These are phyloP conservation scores for Camellia lanceoleosa DNA, from an alignment of 148 eudicot genomes.

Conservation along the genomic window DNA sequence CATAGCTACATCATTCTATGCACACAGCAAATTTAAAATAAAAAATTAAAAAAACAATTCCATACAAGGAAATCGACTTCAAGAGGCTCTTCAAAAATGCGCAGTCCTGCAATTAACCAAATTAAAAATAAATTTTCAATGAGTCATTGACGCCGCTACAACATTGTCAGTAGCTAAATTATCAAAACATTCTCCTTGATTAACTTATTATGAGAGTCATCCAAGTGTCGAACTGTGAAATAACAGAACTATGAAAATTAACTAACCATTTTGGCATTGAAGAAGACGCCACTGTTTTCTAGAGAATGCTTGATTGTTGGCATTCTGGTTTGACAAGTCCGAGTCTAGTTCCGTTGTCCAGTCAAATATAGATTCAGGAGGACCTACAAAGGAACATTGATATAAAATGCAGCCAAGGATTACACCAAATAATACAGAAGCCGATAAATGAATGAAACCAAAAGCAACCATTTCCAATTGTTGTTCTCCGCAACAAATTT, in stretches of 20 bases:
- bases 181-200: not conserved
- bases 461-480: slow-evolving; percentile 79
- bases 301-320: slow-evolving; percentile 74
- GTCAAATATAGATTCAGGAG: slow-evolving; percentile 85
- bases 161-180: slow-evolving; percentile 1
- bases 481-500: slow-evolving; percentile 69
- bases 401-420: slow-evolving; percentile 4
- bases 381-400: slow-evolving; percentile 49
- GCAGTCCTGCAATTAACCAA: slow-evolving; percentile 67
- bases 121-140: not conserved
- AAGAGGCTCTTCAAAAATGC: slow-evolving; percentile 95
- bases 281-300: slow-evolving; percentile 99
- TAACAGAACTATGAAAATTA: slow-evolving; percentile 6
- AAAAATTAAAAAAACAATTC: slow-evolving; percentile 8
- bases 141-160: not conserved
- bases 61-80: slow-evolving; percentile 98
- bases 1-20: not conserved
- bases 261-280: slow-evolving; percentile 91
- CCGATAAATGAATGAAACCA: slow-evolving; percentile 4
- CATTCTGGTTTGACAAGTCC: slow-evolving; percentile 65
- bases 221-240: not conserved
- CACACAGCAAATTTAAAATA: not conserved
- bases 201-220: not conserved
- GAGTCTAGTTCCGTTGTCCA: slow-evolving; percentile 89
- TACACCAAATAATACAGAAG: slow-evolving; percentile 7